Evolutionary conservation across 495 filamentous ascomycete species (phyloP).

Genomic region (Tuber borchii): DNA sequence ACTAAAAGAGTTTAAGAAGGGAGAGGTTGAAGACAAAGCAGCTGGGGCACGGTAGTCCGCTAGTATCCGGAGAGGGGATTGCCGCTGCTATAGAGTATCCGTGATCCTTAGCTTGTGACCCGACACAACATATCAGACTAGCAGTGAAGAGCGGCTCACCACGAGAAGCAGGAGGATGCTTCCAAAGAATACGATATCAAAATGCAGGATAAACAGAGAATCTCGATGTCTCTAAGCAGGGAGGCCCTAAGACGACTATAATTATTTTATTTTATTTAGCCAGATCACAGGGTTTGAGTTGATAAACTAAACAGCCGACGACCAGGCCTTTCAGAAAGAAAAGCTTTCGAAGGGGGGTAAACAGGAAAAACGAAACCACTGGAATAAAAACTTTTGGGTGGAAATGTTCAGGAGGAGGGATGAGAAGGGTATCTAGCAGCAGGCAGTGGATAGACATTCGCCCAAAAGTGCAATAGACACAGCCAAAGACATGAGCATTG

Average conservation of each 20-base stretch:
- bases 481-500: slow-evolving; percentile 14
- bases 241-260: not conserved
- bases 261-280: not conserved
- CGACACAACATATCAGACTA: not conserved
- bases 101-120: not conserved
- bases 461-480: slow-evolving; percentile 9
- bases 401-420: not conserved
- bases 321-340: not conserved
- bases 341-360: not conserved
- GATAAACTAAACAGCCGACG: not conserved
- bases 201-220: not conserved
- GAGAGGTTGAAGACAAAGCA: not conserved
- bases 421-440: slow-evolving; percentile 4
- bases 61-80: not conserved
- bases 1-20: slow-evolving; percentile 6
- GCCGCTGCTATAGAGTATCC: not conserved
- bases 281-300: not conserved
- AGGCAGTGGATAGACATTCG: not conserved
- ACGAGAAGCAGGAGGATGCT: not conserved
- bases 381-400: not conserved
- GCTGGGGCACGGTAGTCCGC: not conserved
- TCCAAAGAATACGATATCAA: not conserved
- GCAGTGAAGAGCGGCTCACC: not conserved
- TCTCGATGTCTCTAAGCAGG: not conserved
- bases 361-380: not conserved